Base-by-base conservation (phyloP, 176 grass and related monocot species). In the Triticum turgidum region DNA sequence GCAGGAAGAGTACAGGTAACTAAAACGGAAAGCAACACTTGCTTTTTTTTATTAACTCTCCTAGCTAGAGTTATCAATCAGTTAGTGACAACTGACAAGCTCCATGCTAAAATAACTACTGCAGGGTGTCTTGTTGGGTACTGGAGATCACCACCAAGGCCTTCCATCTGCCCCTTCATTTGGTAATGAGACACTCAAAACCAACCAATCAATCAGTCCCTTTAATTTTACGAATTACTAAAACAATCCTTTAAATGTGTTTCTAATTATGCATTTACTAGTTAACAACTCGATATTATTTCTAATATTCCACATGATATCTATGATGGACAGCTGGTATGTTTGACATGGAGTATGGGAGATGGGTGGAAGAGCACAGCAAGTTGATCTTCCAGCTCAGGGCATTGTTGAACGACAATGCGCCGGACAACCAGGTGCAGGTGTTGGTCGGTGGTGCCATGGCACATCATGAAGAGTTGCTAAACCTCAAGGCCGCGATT, bases 361-460 rank as follows among this genome's bases (percentile, higher is more conserved):
- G 90, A 39, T 97, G 95, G 95, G 39, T 92, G 2, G 92, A 94
- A 44, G 90, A 91, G 12, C 88, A 97, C 65, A 88, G 91, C 84
- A 92, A 92, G 69, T 54, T 97, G 24, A 88, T 94, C 82, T 84
- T 73, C 68, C 90, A 97, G 52, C 86, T 97, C 5, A 81, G 86
- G 65, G 90, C 90, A 1, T 87, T 90, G 13, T 15, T 97, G 72
- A 85, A 94, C 18, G 90, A 92, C 69, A 84, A 94, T 3, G 44
- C 89, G 21, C 58, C 82, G 2, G 92, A 97, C 11, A 87, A 82
- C 17, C 87, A 94, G 78, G 79, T 97, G 27, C 92, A 87, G 84
- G 54, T 89, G 76, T 83, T 89, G 18, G 84, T 97, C 13, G 62
- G 81, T 7, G 87, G 30, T 11, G 90, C 88, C 3, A 42, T 94